Base-by-base conservation (phyloP, 164 flowering plant genomes). In the Stephania japonica region DNA sequence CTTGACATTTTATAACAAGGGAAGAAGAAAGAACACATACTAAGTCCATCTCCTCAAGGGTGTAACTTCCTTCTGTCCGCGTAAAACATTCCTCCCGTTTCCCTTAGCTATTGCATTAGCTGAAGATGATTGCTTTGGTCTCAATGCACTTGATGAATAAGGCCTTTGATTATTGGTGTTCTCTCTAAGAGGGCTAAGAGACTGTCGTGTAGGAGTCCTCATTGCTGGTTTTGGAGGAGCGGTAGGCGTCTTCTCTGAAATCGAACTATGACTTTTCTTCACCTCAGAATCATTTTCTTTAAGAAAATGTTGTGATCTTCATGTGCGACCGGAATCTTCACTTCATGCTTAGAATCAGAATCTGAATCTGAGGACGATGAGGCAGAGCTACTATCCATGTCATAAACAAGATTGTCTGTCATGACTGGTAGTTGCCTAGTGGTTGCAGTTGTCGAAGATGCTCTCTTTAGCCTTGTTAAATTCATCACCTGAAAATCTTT, bases 351-450 rank as follows among this genome's bases (percentile, higher is more conserved):
- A 65, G 97, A 88, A 81, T 90, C 97, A 21, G 97, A 91, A 63
- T 53, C 41, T 63, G 97, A 88, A 81, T 90, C 97, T 24, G 97
- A 91, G 59, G 98, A 92, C 6, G 94, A 90, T 23, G 92, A 85
- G 66, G 89, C 83, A 4, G 91, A 85, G 67, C 86, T 83, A 73
- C 87, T 87, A 38, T 91, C 98, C 97, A 94, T 88, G 73, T 90
- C 97, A 73, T 87, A 92, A 53, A 94, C 68, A 4, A 92, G 72
- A 69, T 94, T 94, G 50, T 90, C 88, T 56, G 83, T 70, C 95
- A 92, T 85, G 70, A 79, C 56, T 12, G 97, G 97, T 27, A 77
- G 67, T 69, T 70, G 80, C 73, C 44, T 67, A 64, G 11, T 23
- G 65, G 63, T 78, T 62, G 84, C 38, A 38, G 49, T 74, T 70